Evolutionary conservation across 768 basidiomycete species (phyloP).

Genomic region (Leccinellum luteum): DNA sequence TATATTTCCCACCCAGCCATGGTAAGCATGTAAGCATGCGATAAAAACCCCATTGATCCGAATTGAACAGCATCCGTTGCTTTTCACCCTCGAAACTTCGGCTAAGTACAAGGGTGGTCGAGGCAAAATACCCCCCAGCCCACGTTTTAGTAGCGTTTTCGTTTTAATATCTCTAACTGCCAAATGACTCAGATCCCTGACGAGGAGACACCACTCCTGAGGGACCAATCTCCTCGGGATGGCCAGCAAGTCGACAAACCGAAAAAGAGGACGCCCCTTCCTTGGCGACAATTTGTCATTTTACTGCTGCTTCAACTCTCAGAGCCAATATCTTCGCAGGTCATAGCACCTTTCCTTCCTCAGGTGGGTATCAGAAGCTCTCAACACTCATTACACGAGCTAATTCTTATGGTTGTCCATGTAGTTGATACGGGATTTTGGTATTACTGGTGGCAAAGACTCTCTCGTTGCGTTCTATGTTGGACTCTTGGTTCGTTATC

Average conservation of each 20-base stretch:
- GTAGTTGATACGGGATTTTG: slow-evolving; percentile 31
- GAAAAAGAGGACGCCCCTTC: slow-evolving; percentile 50
- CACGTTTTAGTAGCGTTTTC: background rate
- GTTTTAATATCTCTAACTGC: background rate
- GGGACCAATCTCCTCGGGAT: slow-evolving; percentile 8
- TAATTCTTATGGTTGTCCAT: background rate
- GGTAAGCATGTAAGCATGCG: no score
- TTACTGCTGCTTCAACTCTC: slow-evolving; percentile 68
- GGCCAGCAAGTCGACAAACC: slow-evolving; percentile 19
- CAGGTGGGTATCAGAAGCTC: slow-evolving; percentile 40
- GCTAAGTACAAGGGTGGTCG: no score
- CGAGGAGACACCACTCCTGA: slow-evolving; percentile 62
- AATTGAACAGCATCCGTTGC: background rate
- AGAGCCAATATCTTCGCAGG: slow-evolving; percentile 70
- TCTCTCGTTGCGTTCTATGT: slow-evolving; percentile 46
- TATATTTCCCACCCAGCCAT: background rate
- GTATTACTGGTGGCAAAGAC: slow-evolving; percentile 44
- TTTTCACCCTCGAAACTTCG: background rate
- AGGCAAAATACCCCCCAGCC: background rate
- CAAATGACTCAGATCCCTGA: slow-evolving; percentile 30
- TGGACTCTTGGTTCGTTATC: slow-evolving; percentile 42
- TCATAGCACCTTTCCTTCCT: slow-evolving; percentile 73
- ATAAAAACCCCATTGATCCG: background rate
- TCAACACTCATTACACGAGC: background rate
- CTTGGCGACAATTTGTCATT: slow-evolving; percentile 66